Conservation (phyloP, 2,329 filamentous ascomycete genomes). For the Rutstroemia sp. region DNA sequence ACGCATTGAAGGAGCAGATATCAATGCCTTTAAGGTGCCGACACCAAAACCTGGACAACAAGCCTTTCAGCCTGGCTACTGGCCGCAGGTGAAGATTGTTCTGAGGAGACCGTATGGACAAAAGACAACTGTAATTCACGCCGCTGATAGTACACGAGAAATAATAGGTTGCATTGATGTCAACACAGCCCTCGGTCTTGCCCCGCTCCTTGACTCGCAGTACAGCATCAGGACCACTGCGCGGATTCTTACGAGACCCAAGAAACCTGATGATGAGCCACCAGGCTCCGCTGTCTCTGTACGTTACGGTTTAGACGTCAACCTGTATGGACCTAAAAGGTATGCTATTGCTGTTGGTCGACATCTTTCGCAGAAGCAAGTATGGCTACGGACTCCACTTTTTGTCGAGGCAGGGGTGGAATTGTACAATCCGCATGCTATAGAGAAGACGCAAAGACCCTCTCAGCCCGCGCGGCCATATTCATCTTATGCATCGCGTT, state of each 20-base stretch:
- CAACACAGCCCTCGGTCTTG: conserved; percentile 58
- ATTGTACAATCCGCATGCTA: conserved; percentile 67
- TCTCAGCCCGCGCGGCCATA: conserved; percentile 26
- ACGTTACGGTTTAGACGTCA: conserved; percentile 59
- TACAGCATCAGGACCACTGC: conserved; percentile 61
- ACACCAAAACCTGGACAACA: conserved; percentile 57
- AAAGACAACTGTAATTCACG: conserved; percentile 55
- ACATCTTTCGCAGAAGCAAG: conserved; percentile 55
- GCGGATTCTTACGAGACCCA: conserved; percentile 61
- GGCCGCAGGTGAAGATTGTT: conserved; percentile 68
- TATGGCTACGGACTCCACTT: conserved; percentile 61
- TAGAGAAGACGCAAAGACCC: conserved; percentile 21
- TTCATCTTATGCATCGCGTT: conserved; percentile 30
- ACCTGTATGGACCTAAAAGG: conserved; percentile 70
- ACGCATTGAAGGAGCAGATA: conserved; percentile 58
- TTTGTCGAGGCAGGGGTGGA: conserved; percentile 61
- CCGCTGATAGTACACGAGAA: conserved; percentile 62
- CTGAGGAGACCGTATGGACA: conserved; percentile 54
- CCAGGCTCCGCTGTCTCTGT: conserved; percentile 55
- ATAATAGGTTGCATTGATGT: conserved; percentile 72
- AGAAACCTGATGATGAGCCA: conserved; percentile 50
- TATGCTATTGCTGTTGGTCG: conserved; percentile 58
- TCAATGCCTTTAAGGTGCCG: conserved; percentile 63
- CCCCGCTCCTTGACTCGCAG: conserved; percentile 61
- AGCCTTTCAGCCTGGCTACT: conserved; percentile 49